A percentile compares a stretch with the other conserved stretches of the same genome.
Evolutionary conservation across 1,284 basidiomycete genomes (phyloP).

Genomic region (Ganoderma leucocontextum): DNA sequence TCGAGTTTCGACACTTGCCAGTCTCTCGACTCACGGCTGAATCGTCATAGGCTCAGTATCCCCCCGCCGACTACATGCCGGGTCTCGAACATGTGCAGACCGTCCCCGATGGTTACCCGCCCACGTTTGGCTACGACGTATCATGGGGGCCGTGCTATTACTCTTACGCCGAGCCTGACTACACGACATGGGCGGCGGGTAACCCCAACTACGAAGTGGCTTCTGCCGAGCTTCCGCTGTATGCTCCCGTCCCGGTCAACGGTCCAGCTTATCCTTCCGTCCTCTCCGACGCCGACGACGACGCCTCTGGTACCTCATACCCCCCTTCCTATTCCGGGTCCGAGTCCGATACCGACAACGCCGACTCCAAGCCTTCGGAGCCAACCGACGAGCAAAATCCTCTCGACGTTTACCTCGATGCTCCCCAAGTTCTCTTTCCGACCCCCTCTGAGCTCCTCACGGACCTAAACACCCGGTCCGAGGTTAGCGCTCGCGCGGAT

Average conservation of each 20-base stretch:
- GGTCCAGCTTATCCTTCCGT: slow-evolving; percentile 38
- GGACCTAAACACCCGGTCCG: slow-evolving; percentile 44
- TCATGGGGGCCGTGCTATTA: neutral
- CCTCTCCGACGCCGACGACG: slow-evolving; percentile 23
- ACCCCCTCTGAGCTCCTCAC: slow-evolving; percentile 72
- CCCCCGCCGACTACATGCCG: neutral
- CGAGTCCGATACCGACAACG: neutral
- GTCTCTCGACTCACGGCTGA: neutral
- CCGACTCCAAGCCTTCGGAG: slow-evolving; percentile 15
- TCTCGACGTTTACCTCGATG: slow-evolving; percentile 39
- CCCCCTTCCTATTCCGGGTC: neutral
- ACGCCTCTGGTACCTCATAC: slow-evolving; percentile 1
- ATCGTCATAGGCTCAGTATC: neutral
- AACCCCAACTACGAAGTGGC: neutral
- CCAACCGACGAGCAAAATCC: slow-evolving; percentile 29
- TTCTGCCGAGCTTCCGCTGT: slow-evolving; percentile 30
- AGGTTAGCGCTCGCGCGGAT: slow-evolving; percentile 25
- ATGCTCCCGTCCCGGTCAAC: slow-evolving; percentile 38
- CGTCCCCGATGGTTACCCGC: slow-evolving; percentile 3
- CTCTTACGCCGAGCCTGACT: slow-evolving; percentile 26
- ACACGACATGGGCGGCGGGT: slow-evolving; percentile 10
- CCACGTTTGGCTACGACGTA: neutral
- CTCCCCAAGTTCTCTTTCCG: slow-evolving; percentile 57
- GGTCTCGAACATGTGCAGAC: slow-evolving; percentile 19
- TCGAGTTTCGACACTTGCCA: neutral